phyloP scores from a whole-genome alignment of 2,329 filamentous ascomycete species.

The Botrytis squamosa region DNA sequence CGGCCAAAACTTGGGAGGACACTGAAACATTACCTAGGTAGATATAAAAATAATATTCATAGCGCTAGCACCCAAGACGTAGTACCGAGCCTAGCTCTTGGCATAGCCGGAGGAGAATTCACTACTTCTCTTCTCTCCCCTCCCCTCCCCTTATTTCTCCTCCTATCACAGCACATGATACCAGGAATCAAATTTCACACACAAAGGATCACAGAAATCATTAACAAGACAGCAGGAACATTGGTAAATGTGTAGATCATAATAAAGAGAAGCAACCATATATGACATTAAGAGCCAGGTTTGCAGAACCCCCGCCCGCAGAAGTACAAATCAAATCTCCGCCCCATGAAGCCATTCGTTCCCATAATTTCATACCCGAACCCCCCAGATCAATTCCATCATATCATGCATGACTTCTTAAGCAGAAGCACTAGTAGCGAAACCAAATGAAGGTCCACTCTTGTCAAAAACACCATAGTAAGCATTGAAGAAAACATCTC shows the following conservation, averaged over 20 bases:
- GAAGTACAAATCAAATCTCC: background rate
- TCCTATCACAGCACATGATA: background rate
- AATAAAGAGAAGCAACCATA: background rate
- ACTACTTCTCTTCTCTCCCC: background rate
- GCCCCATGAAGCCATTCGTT: background rate
- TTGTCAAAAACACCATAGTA: constrained; percentile 37
- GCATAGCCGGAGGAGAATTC: background rate
- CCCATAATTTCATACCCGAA: background rate
- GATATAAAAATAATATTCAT: background rate
- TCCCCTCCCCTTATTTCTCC: background rate
- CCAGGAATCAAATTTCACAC: background rate
- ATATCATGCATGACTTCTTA: background rate
- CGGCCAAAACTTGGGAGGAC: background rate
- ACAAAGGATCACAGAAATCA: background rate
- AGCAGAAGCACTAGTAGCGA: constrained; percentile 28
- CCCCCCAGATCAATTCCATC: background rate
- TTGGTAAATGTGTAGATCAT: background rate
- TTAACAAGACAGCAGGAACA: background rate
- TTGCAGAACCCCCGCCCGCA: background rate
- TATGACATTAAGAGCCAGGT: background rate
- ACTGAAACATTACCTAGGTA: background rate
- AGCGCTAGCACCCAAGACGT: background rate
- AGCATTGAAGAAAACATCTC: constrained; percentile 40
- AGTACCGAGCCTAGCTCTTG: background rate
- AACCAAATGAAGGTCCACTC: constrained; percentile 34